Base-by-base conservation (phyloP, 2,329 filamentous ascomycete genomes). In the Ilyonectria destructans region DNA sequence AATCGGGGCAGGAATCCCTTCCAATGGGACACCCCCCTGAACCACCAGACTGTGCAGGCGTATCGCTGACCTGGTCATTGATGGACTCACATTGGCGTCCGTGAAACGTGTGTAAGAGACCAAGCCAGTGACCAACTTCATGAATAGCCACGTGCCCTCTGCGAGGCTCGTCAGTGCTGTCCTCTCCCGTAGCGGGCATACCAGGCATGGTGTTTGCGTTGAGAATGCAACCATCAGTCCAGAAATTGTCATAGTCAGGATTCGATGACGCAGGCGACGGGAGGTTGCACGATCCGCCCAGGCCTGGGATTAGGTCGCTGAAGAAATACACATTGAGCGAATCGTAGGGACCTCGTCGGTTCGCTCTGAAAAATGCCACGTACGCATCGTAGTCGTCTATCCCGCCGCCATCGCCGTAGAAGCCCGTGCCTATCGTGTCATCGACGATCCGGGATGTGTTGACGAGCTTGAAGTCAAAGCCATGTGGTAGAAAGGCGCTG, bases 151-250 rank as follows among this genome's bases (percentile, higher is more conserved):
- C 61, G 29, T 64, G 61, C n/a, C 61, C 61, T 43, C 13, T 64
- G 4, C 61, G 61, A 52, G 61, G 54, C 26, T 64, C 55, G 13
- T 54, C 35, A 12, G 54, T 64, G 61, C 61, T 64, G 15, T 64
- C 61, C 3, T 58, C 3, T 35, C 61, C 54, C 5, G n/a, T 40
- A 43, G 61, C 52, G 5, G 61, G 61, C 61, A 64, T 64, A 26
- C 55, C 61, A 45, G 61, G 61, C 61, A 64, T 58, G n/a, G 61
- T 58, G 33, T 64, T 64, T 58, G 54, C 61, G 13, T 64, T 64
- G 33, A 64, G 40, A 58, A 64, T 64, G n/a, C 61, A 64, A 33
- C 61, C 61, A 29, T 64, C 61, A 13, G n/a, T 37, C 61, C 61
- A 64, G 26, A 45, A 64, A 45, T 52, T 45, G 33, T 64, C 23